A percentile compares a stretch with the other conserved stretches of the same genome.
Conservation (phyloP, 75 land plant genomes). For the Selaginella tamariscina region DNA sequence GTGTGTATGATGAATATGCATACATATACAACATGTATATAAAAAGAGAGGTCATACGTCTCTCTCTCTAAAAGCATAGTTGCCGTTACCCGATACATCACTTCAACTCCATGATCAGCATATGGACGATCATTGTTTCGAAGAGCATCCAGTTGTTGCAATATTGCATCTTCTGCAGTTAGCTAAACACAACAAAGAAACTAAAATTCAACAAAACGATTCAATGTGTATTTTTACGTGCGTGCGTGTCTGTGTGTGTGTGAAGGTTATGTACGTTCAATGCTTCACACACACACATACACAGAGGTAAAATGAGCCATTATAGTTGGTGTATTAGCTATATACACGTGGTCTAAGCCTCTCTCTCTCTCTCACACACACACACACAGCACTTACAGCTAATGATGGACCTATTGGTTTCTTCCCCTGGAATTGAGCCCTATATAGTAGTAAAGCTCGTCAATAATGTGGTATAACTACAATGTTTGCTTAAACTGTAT, state of each 20-base stretch:
- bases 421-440: neutral
- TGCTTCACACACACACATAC: too few species aligned
- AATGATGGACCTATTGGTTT: neutral
- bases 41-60: neutral
- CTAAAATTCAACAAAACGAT: slow-evolving; percentile 5
- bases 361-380: too few species aligned
- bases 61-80: neutral
- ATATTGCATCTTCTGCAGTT: neutral
- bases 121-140: slow-evolving; percentile 9
- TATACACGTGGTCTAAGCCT: too few species aligned
- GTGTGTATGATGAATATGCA: too few species aligned
- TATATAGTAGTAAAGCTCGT: neutral
- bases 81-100: slow-evolving; percentile 95
- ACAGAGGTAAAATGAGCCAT: too few species aligned
- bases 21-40: neutral
- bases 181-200: neutral
- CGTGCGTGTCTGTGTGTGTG: too few species aligned
- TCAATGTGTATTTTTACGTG: neutral
- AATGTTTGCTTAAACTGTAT: too few species aligned
- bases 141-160: slow-evolving; percentile 2
- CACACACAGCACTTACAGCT: too few species aligned
- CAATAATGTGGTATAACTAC: too few species aligned
- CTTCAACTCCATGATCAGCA: slow-evolving; percentile 17
- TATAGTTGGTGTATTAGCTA: too few species aligned
- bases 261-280: too few species aligned